phyloP scores from a whole-genome alignment of 2,329 filamentous ascomycete genomes.

The Mariannaea elegans region DNA sequence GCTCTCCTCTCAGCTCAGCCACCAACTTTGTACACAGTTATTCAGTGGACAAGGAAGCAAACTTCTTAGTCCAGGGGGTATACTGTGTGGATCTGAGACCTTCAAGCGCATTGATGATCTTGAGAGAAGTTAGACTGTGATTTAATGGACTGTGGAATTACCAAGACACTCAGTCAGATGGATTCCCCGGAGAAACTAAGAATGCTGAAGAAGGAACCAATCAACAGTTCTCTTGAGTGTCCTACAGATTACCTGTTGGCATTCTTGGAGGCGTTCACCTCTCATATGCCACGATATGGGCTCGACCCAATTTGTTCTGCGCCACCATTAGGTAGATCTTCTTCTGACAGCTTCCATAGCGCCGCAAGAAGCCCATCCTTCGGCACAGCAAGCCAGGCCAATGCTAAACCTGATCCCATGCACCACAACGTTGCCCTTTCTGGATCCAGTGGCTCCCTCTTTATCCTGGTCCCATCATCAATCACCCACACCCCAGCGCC shows the following conservation, averaged over 20 bases:
- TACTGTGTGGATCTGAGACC: conserved; percentile 13
- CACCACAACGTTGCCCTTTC: background rate
- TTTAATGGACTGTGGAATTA: background rate
- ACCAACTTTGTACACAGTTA: background rate
- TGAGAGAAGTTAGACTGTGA: background rate
- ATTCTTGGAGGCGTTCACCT: no score
- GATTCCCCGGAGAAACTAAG: no score
- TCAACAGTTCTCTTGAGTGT: background rate
- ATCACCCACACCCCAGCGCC: conserved; percentile 29
- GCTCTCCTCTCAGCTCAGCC: no score
- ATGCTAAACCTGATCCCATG: background rate
- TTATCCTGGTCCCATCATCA: background rate
- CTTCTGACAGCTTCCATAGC: background rate
- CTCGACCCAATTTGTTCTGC: conserved; percentile 3
- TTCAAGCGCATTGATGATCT: background rate
- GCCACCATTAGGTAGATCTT: conserved; percentile 14
- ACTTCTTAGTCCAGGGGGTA: conserved; percentile 8
- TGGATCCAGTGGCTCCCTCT: conserved; percentile 11
- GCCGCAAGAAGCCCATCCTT: background rate
- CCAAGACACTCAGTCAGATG: no score
- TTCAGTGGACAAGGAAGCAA: conserved; percentile 1
- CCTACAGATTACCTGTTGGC: no score
- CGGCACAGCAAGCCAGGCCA: background rate
- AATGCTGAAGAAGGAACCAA: background rate
- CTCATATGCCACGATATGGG: conserved; percentile 21